These are phyloP conservation scores for Triticum dicoccoides DNA, from an alignment of 176 grass and related monocot genomes.

Conservation along the genomic window DNA sequence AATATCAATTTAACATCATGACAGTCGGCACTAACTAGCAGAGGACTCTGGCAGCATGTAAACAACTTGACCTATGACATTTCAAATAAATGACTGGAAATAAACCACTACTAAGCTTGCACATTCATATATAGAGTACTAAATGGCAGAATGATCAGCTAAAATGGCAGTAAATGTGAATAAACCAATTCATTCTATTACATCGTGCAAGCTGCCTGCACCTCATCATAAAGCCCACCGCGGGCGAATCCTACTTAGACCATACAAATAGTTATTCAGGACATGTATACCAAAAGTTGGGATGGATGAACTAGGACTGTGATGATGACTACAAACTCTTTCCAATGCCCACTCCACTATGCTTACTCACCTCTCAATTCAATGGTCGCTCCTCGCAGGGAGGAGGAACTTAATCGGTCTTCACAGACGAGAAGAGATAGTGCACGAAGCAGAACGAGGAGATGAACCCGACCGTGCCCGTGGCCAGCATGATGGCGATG, in stretches of 20 bases:
- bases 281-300: constrained; percentile 46
- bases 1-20: not conserved
- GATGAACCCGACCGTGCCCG: constrained; percentile 71
- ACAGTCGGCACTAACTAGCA: not conserved
- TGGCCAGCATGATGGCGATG: constrained; percentile 77
- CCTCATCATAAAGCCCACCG: constrained; percentile 28
- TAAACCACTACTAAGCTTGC: not conserved
- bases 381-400: not conserved
- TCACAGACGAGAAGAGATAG: constrained; percentile 79
- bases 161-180: constrained; percentile 22
- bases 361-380: constrained; percentile 47
- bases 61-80: not conserved
- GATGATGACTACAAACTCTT: constrained; percentile 33
- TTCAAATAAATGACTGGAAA: not conserved
- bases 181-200: constrained; percentile 49
- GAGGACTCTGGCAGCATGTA: not conserved
- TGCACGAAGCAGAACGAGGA: constrained; percentile 83
- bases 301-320: constrained; percentile 29
- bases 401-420: constrained; percentile 50
- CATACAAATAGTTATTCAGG: constrained; percentile 47
- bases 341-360: constrained; percentile 29
- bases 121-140: not conserved
- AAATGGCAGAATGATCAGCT: constrained; percentile 4
- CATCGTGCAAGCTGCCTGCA: constrained; percentile 34
- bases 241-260: constrained; percentile 37